A percentile compares a stretch with the other conserved stretches of the same genome.
phyloP scores from a whole-genome alignment of 345 rosid species.

The Eucalyptus rudis region DNA sequence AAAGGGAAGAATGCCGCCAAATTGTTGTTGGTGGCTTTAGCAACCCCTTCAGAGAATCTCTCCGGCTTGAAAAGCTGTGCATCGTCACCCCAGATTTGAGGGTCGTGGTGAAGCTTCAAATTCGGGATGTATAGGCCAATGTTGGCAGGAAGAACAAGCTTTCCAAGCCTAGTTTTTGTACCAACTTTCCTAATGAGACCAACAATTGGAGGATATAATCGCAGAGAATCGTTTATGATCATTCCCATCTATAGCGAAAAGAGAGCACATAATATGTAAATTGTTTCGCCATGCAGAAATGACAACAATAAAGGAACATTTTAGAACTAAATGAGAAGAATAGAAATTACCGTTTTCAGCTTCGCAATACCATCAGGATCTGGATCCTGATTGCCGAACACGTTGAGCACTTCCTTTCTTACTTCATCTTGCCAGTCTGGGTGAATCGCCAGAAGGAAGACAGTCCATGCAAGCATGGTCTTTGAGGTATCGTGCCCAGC shows the following conservation, averaged over 20 bases:
- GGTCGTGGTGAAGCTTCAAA: slow-evolving; percentile 17
- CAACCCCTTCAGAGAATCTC: slow-evolving; percentile 27
- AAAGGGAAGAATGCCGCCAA: slow-evolving; percentile 21
- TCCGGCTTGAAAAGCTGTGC: slow-evolving; percentile 25
- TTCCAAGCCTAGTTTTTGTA: slow-evolving; percentile 9
- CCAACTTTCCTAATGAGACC: background rate
- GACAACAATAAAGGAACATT: background rate
- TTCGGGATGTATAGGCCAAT: background rate
- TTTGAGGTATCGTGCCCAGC: slow-evolving; percentile 19
- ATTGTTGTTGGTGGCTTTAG: slow-evolving; percentile 28
- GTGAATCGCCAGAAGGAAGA: slow-evolving; percentile 20
- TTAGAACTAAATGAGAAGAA: background rate
- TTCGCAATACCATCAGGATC: background rate
- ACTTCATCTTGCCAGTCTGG: slow-evolving; percentile 30
- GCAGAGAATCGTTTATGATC: slow-evolving; percentile 13
- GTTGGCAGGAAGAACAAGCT: slow-evolving; percentile 8
- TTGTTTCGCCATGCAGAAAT: background rate
- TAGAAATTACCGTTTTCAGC: background rate
- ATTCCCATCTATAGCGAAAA: slow-evolving; percentile 1
- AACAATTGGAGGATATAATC: slow-evolving; percentile 21
- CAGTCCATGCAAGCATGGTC: slow-evolving; percentile 18
- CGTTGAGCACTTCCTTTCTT: slow-evolving; percentile 10
- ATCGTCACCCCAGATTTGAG: slow-evolving; percentile 30
- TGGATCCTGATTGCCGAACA: slow-evolving; percentile 1
- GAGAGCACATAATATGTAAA: background rate